phyloP scores from a whole-genome alignment of 1,284 basidiomycete genomes.

The Mrakiaceae sp. region DNA sequence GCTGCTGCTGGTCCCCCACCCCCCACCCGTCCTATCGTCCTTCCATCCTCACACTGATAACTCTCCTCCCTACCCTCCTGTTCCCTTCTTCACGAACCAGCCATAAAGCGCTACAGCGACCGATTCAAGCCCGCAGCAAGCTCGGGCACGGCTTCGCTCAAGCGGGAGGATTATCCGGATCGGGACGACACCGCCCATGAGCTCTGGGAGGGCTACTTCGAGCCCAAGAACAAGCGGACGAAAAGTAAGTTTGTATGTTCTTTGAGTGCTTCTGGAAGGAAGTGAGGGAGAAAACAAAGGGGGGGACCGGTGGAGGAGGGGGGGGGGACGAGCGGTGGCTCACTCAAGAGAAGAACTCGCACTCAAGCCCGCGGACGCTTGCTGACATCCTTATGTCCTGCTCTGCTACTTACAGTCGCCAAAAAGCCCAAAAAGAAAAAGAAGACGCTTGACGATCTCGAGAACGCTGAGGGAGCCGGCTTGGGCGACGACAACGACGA shows the following conservation, averaged over 20 bases:
- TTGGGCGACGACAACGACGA: not conserved
- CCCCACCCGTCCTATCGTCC: not conserved
- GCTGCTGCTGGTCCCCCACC: not conserved
- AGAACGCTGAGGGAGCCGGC: not conserved
- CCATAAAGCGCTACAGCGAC: conserved; percentile 14
- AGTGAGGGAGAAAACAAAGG: not conserved
- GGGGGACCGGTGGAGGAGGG: not conserved
- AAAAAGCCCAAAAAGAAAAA: not conserved
- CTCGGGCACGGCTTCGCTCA: conserved; percentile 1
- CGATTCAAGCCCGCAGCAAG: conserved; percentile 4
- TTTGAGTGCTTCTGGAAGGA: not conserved
- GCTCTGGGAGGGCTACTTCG: conserved; percentile 10
- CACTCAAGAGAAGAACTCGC: too few species aligned
- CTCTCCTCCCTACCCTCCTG: not conserved
- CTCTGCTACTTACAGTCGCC: not conserved
- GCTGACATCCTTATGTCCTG: not conserved
- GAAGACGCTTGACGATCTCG: not conserved
- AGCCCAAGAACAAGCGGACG: not conserved
- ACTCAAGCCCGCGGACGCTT: not conserved
- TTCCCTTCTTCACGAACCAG: not conserved
- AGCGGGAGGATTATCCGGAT: conserved; percentile 1
- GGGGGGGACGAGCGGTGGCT: not conserved
- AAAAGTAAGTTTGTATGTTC: not conserved
- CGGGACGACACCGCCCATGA: conserved; percentile 1
- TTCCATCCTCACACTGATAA: not conserved